Conservation (phyloP, 352 stramenopile species). For the Saprolegnia parasitica region DNA sequence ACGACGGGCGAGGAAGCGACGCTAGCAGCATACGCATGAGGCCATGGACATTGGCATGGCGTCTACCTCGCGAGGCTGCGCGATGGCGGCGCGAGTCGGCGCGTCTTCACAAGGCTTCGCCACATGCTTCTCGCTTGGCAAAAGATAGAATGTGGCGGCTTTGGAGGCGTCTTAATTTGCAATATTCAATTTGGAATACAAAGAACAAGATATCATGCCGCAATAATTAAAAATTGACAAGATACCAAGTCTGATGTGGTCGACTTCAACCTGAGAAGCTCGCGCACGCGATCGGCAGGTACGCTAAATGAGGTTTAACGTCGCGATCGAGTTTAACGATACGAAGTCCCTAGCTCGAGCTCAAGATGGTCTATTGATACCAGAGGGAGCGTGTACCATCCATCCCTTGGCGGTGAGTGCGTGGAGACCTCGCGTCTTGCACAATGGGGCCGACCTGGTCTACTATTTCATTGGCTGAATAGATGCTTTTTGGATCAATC, state of each 20-base stretch:
- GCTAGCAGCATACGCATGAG: slow-evolving; percentile 1
- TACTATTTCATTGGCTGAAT: no score
- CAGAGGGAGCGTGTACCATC: no score
- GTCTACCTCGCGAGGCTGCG: neutral
- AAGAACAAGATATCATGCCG: neutral
- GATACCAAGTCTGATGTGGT: neutral
- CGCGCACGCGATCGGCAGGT: neutral
- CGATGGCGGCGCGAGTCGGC: neutral
- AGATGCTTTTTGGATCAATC: no score
- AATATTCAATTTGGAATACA: neutral
- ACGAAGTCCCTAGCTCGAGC: no score
- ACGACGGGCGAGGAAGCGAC: neutral
- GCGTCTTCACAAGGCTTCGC: neutral
- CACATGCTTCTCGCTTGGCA: slow-evolving; percentile 5
- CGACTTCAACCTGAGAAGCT: slow-evolving; percentile 16
- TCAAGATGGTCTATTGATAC: no score
- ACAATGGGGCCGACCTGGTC: no score
- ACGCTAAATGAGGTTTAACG: neutral
- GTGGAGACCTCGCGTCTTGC: no score
- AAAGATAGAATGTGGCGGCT: slow-evolving; percentile 6
- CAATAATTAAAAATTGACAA: neutral
- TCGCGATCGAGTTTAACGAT: no score
- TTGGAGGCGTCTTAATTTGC: neutral
- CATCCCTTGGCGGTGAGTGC: no score
- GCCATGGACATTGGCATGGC: neutral